Evolutionary conservation across 768 basidiomycete genomes (phyloP).

Genomic region (Suillus paluster): DNA sequence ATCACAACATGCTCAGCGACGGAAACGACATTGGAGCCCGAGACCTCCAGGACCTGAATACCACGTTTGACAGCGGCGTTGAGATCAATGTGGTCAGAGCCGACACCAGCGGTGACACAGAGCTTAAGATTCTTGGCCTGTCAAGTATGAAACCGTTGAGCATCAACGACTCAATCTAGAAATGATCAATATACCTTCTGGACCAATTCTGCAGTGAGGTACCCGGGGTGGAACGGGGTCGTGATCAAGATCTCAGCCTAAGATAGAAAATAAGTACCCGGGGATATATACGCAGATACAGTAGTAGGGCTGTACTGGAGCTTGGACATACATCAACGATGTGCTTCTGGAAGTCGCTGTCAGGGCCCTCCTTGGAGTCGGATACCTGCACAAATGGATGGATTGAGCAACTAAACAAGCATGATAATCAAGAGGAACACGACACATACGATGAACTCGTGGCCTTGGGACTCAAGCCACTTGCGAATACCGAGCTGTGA

Average conservation of each 20-base stretch:
- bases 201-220: conserved; percentile 74
- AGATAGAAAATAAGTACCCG: conserved; percentile 16
- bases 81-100: too few relatives aligned
- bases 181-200: conserved; percentile 52
- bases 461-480: conserved; percentile 69
- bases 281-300: conserved; percentile 12
- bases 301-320: neutral
- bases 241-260: conserved; percentile 83
- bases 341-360: conserved; percentile 83
- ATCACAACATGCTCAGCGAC: too few relatives aligned
- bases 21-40: too few relatives aligned
- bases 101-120: too few relatives aligned
- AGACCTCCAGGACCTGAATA: too few relatives aligned
- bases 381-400: conserved; percentile 54
- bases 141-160: conserved; percentile 11
- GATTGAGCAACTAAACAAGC: too few relatives aligned
- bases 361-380: conserved; percentile 81
- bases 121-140: conserved; percentile 89
- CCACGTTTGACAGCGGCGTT: too few relatives aligned
- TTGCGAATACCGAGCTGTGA: conserved; percentile 69
- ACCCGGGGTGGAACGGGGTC: conserved; percentile 87
- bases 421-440: too few relatives aligned
- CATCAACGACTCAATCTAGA: conserved; percentile 8
- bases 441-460: too few relatives aligned
- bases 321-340: too few relatives aligned